Conservation (phyloP, 495 filamentous ascomycete genomes). For the Trichoderma parareesei region DNA sequence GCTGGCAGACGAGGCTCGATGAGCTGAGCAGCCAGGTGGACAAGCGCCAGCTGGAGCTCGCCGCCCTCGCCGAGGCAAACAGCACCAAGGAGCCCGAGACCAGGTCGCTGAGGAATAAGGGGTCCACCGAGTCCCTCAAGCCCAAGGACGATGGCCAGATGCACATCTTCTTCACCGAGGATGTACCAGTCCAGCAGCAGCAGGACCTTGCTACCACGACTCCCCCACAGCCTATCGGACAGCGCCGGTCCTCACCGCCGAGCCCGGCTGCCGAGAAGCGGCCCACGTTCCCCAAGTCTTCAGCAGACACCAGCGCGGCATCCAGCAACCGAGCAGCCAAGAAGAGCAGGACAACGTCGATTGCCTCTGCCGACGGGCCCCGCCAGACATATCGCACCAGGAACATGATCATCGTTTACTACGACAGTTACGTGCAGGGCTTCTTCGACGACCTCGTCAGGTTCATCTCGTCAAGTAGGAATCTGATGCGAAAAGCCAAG, state of each 20-base stretch:
- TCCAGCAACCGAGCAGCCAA: constrained; percentile 3
- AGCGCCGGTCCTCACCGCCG: neutral
- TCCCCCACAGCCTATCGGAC: neutral
- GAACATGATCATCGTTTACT: constrained; percentile 79
- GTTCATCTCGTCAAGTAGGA: constrained; percentile 68
- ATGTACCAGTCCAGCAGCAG: neutral
- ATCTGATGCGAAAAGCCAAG: constrained; percentile 74
- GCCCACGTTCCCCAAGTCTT: neutral
- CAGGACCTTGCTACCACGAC: neutral
- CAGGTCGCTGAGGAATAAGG: constrained; percentile 47
- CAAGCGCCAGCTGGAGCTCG: constrained; percentile 60
- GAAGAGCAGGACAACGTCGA: constrained; percentile 52
- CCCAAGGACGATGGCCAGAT: constrained; percentile 41
- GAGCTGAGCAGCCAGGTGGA: constrained; percentile 61
- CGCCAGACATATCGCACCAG: constrained; percentile 57
- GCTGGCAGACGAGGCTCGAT: constrained; percentile 61
- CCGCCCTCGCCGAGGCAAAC: constrained; percentile 32
- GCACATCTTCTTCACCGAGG: constrained; percentile 15
- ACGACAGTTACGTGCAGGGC: constrained; percentile 77
- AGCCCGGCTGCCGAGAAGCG: constrained; percentile 3
- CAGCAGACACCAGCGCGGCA: neutral
- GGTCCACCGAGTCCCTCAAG: constrained; percentile 55
- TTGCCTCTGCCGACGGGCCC: constrained; percentile 42
- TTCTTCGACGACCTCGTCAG: constrained; percentile 74
- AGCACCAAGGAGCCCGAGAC: constrained; percentile 18